Percentiles rank a stretch among this genome's conserved stretches.
These are phyloP conservation scores for Myochromella boudieri DNA, from an alignment of 768 basidiomycete genomes.

Conservation along the genomic window DNA sequence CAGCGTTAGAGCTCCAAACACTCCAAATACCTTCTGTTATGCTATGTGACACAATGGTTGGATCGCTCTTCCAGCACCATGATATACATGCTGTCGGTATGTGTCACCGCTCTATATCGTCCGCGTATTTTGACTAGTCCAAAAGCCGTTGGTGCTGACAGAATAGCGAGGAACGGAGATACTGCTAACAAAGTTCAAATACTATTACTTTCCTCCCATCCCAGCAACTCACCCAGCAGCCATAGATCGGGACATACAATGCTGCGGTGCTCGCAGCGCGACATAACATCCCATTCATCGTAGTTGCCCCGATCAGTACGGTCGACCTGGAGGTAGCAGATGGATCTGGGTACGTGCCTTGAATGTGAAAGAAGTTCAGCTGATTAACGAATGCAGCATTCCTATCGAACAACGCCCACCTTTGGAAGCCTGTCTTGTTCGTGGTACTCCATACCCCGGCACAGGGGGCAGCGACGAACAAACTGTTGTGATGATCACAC, in stretches of 20 bases:
- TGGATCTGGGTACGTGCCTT: conserved; percentile 56
- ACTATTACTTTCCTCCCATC: not conserved
- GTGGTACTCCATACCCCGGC: conserved; percentile 73
- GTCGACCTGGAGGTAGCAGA: conserved; percentile 79
- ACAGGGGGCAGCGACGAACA: conserved; percentile 52
- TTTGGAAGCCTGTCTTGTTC: conserved; percentile 84
- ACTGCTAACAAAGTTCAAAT: conserved; percentile 84
- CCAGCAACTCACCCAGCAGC: conserved; percentile 16
- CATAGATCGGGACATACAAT: conserved; percentile 90
- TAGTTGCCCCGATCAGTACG: conserved; percentile 90
- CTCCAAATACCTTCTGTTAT: conserved; percentile 85
- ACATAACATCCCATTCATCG: conserved; percentile 88
- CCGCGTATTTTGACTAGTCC: not conserved
- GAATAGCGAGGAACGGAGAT: conserved; percentile 91
- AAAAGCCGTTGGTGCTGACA: conserved; percentile 81
- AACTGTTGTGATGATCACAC: conserved; percentile 83
- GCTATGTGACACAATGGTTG: conserved; percentile 98
- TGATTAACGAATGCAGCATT: conserved; percentile 44
- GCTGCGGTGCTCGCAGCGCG: conserved; percentile 89
- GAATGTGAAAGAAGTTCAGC: not conserved
- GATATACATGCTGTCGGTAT: conserved; percentile 78
- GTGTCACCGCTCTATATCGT: conserved; percentile 17
- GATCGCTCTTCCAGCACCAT: conserved; percentile 88
- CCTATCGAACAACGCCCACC: conserved; percentile 92
- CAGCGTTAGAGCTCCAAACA: conserved; percentile 84